Percentiles rank a stretch among this genome's conserved stretches.
These are phyloP conservation scores for Bruguiera hainesii DNA, from an alignment of 441 rosid species.

Conservation along the genomic window DNA sequence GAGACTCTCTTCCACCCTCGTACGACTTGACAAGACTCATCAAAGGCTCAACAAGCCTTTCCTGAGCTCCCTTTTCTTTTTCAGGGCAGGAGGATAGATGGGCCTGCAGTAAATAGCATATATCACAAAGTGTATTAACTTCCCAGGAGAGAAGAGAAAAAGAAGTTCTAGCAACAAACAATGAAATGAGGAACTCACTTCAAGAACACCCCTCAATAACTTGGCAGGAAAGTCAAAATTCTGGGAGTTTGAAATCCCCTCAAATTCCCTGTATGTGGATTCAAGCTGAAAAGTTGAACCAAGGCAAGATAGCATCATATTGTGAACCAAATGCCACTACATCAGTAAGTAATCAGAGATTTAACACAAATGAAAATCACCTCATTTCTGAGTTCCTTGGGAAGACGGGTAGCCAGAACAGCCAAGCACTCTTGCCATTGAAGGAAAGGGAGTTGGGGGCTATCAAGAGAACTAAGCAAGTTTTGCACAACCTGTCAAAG, in stretches of 20 bases:
- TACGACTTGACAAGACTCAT: constrained; percentile 94
- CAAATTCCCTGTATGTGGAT: constrained; percentile 70
- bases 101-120: constrained; percentile 45
- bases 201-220: constrained; percentile 69
- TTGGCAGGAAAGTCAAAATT: constrained; percentile 96
- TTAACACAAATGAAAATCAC: constrained; percentile 36
- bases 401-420: constrained; percentile 91
- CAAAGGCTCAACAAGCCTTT: constrained; percentile 98
- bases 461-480: constrained; percentile 92
- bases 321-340: constrained; percentile 18
- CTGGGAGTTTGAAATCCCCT: constrained; percentile 52
- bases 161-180: constrained; percentile 15
- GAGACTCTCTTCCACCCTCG: constrained; percentile 99
- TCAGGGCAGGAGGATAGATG: constrained; percentile 72
- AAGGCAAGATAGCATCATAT: constrained; percentile 22
- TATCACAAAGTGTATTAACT: constrained; percentile 9
- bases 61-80: constrained; percentile 84
- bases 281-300: constrained; percentile 63
- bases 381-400: constrained; percentile 86
- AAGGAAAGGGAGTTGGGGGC: constrained; percentile 98
- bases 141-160: constrained; percentile 12
- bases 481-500: constrained; percentile 77
- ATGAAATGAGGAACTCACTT: constrained; percentile 45
- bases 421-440: constrained; percentile 99
- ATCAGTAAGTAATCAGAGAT: constrained; percentile 15